phyloP scores from a whole-genome alignment of 2,329 filamentous ascomycete species.

The Pochonia chlamydosporia region DNA sequence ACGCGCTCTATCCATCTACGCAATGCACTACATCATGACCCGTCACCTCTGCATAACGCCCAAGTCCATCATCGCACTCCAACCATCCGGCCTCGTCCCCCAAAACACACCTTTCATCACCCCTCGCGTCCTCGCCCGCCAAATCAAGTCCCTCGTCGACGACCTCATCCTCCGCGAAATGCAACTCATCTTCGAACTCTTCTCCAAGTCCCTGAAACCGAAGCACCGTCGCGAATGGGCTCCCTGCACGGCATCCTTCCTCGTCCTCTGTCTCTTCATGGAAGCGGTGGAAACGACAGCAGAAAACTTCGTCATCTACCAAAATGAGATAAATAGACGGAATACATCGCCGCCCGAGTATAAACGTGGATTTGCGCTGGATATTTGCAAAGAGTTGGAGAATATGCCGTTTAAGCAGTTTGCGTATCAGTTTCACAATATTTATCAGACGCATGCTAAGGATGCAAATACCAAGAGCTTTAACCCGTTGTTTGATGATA shows the following conservation, averaged over 20 bases:
- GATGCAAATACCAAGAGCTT: constrained; percentile 45
- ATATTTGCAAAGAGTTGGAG: constrained; percentile 45
- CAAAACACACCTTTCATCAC: constrained; percentile 41
- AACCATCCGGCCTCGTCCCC: constrained; percentile 35
- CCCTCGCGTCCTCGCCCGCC: constrained; percentile 48
- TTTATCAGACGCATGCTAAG: constrained; percentile 51
- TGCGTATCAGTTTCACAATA: constrained; percentile 53
- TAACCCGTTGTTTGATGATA: constrained; percentile 47
- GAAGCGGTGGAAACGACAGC: constrained; percentile 48
- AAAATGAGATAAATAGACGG: constrained; percentile 43
- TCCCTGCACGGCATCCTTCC: constrained; percentile 50
- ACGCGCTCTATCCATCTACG: constrained; percentile 47
- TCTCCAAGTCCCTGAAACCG: constrained; percentile 47
- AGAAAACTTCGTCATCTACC: constrained; percentile 44
- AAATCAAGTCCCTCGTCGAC: constrained; percentile 52
- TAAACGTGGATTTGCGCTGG: constrained; percentile 37
- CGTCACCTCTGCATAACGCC: constrained; percentile 47
- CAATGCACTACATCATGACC: constrained; percentile 52
- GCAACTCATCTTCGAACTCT: constrained; percentile 44
- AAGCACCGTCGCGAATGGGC: constrained; percentile 50
- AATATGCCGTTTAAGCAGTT: constrained; percentile 57
- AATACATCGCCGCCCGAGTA: constrained; percentile 30
- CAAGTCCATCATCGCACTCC: constrained; percentile 35
- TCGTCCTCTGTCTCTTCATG: constrained; percentile 54
- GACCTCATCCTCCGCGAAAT: constrained; percentile 48